phyloP scores from a whole-genome alignment of 441 rosid genomes.

The Sinapis alba region DNA sequence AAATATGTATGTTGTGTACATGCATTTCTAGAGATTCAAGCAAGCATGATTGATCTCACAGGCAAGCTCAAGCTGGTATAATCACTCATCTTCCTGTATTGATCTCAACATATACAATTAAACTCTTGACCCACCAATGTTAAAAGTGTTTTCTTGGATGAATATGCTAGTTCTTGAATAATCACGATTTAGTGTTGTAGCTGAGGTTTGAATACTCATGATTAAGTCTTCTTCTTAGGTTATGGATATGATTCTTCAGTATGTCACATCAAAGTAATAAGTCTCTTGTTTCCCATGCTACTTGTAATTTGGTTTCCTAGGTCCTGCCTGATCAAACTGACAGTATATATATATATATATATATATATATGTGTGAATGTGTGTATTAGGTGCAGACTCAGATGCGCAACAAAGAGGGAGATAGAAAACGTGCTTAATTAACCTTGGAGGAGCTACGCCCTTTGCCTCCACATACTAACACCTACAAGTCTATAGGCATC shows the following conservation, averaged over 20 bases:
- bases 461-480: constrained; percentile 75
- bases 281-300: not conserved
- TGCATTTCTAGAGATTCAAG: constrained; percentile 89
- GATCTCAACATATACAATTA: not conserved
- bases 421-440: constrained; percentile 86
- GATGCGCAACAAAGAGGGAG: constrained; percentile 82
- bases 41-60: constrained; percentile 85
- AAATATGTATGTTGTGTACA: constrained; percentile 4
- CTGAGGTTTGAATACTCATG: not conserved
- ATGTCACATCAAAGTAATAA: not conserved
- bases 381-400: constrained; percentile 78
- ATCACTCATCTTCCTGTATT: not conserved
- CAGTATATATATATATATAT: not conserved
- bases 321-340: constrained; percentile 4
- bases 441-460: constrained; percentile 86
- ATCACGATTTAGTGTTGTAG: no score
- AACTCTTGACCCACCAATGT: not conserved
- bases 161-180: not conserved
- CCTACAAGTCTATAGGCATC: constrained; percentile 83
- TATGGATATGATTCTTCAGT: not conserved
- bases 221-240: not conserved
- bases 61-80: constrained; percentile 78
- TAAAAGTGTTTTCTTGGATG: not conserved
- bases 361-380: constrained; percentile 18
- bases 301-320: not conserved